Evolutionary conservation across 768 basidiomycete species (phyloP).

Genomic region (Serendipita sp.): DNA sequence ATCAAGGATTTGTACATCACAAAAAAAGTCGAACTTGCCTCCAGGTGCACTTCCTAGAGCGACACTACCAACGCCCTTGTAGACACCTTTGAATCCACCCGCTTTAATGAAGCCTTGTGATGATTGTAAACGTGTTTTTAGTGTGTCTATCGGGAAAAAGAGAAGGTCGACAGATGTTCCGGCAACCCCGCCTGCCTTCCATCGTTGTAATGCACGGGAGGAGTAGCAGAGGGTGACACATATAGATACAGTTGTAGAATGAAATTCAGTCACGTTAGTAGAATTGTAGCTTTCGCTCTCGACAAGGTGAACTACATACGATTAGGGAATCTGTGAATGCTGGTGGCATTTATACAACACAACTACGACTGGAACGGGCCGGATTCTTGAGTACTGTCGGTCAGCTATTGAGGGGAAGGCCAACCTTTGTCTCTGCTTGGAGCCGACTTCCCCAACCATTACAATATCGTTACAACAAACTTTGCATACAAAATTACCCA

Average conservation of each 20-base stretch:
- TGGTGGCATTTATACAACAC: constrained; percentile 20
- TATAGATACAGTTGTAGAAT: background rate
- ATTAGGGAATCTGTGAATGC: constrained; percentile 32
- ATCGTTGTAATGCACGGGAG: background rate
- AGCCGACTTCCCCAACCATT: background rate
- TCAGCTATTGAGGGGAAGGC: background rate
- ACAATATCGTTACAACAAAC: background rate
- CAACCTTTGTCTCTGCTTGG: background rate
- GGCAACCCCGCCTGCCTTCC: constrained; percentile 74
- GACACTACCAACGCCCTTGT: constrained; percentile 88
- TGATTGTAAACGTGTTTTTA: constrained; percentile 91
- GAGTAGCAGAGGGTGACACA: background rate
- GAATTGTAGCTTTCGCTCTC: background rate
- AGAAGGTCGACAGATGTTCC: constrained; percentile 88
- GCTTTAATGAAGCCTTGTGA: constrained; percentile 67
- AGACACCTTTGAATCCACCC: constrained; percentile 81
- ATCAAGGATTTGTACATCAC: constrained; percentile 4
- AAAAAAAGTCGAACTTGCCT: constrained; percentile 32
- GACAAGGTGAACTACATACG: constrained; percentile 20
- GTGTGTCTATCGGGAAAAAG: constrained; percentile 92
- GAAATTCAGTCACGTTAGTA: background rate
- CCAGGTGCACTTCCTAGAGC: constrained; percentile 91
- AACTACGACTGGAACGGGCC: background rate
- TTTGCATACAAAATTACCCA: background rate
- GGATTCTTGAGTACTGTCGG: background rate